Evolutionary conservation across 2,329 filamentous ascomycete species (phyloP).

Genomic region (Claviceps capensis): DNA sequence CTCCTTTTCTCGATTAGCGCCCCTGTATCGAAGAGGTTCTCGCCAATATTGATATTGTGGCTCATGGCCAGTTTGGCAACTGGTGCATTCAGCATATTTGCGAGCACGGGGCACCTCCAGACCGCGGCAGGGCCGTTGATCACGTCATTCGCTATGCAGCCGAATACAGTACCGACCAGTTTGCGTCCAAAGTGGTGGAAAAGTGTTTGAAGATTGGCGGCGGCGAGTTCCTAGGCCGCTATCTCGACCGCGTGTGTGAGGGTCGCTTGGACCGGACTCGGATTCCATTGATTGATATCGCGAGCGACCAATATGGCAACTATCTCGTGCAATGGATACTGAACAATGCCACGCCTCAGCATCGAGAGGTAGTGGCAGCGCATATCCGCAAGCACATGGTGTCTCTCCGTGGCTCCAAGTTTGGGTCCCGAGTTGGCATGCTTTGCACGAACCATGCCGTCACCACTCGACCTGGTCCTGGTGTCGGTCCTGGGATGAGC

Average conservation of each 20-base stretch:
- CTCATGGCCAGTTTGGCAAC: conserved; percentile 95
- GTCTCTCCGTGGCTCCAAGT: conserved; percentile 93
- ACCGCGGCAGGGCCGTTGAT: conserved; percentile 86
- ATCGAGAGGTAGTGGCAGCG: conserved; percentile 81
- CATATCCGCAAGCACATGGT: conserved; percentile 99
- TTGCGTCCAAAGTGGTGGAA: conserved; percentile 96
- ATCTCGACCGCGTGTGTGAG: conserved; percentile 88
- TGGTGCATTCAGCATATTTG: conserved; percentile 99
- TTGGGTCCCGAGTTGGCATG: conserved; percentile 96
- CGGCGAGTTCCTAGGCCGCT: conserved; percentile 77
- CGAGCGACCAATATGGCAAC: conserved; percentile 97
- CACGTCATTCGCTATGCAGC: conserved; percentile 88
- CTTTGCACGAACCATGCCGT: conserved; percentile 92
- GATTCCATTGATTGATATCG: conserved; percentile 94
- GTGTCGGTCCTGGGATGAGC: conserved; percentile 52
- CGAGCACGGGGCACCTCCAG: conserved; percentile 82
- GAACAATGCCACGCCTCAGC: conserved; percentile 72
- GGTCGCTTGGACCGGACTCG: conserved; percentile 80
- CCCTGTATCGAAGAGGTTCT: conserved; percentile 96
- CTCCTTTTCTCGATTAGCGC: conserved; percentile 42
- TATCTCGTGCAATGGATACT: conserved; percentile 97
- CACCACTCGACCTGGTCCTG: conserved; percentile 77
- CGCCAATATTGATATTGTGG: conserved; percentile 86
- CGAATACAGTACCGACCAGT: conserved; percentile 98
- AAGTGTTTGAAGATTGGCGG: conserved; percentile 97